phyloP scores from a whole-genome alignment of 2,329 filamentous ascomycete genomes.

The Podosphaera xanthii region DNA sequence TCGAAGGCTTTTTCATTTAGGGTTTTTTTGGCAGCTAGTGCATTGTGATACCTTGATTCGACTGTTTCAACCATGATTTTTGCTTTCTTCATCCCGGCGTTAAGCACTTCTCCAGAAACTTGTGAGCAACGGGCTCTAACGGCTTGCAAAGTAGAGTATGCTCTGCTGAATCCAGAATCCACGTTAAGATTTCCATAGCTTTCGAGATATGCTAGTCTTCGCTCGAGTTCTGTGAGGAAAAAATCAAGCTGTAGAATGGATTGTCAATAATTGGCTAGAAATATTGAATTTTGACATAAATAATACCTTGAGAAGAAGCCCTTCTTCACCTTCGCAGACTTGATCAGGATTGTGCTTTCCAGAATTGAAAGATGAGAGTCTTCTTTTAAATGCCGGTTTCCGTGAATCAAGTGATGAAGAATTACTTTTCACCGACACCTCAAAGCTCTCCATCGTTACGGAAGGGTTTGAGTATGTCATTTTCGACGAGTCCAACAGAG shows the following conservation, averaged over 20 bases:
- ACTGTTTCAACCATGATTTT: conserved; percentile 83
- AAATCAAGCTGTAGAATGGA: conserved; percentile 36
- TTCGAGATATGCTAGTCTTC: conserved; percentile 71
- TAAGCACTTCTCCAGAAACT: conserved; percentile 75
- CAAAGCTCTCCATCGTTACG: conserved; percentile 15
- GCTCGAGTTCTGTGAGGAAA: conserved; percentile 68
- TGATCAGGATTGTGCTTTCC: conserved; percentile 32
- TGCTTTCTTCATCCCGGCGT: conserved; percentile 60
- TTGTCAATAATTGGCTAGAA: not conserved
- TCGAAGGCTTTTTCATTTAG: conserved; percentile 80
- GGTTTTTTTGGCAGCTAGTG: conserved; percentile 61
- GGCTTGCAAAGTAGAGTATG: conserved; percentile 66
- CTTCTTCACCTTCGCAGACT: conserved; percentile 39
- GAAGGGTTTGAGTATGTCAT: conserved; percentile 16
- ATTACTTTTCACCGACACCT: conserved; percentile 7
- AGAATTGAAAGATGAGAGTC: conserved; percentile 34
- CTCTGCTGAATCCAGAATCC: conserved; percentile 63
- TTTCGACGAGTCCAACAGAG: not conserved
- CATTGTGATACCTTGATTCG: conserved; percentile 70
- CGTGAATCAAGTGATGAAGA: conserved; percentile 7
- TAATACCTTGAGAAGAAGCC: conserved; percentile 31
- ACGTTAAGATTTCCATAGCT: conserved; percentile 64
- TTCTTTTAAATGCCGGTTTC: conserved; percentile 15
- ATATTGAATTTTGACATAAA: not conserved
- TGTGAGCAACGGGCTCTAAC: conserved; percentile 75